These are phyloP conservation scores for Cryptosporidium muris DNA, from an alignment of 169 alveolate genomes.

Conservation along the genomic window DNA sequence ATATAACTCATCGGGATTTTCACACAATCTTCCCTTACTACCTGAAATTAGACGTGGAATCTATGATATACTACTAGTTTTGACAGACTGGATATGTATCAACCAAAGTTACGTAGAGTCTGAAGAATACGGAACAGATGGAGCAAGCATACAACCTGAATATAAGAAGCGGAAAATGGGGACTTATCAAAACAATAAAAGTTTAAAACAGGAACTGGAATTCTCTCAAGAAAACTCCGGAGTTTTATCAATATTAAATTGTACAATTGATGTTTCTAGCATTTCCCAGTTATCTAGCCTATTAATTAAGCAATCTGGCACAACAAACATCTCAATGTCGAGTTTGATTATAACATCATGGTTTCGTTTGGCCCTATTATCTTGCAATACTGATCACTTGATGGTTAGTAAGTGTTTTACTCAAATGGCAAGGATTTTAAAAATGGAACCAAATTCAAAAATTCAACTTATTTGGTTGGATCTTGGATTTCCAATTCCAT, in stretches of 20 bases:
- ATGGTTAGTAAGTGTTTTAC: conserved; percentile 37
- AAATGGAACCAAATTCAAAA: conserved; percentile 9
- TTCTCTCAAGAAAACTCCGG: background rate
- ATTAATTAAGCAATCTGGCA: conserved; percentile 1
- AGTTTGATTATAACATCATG: conserved; percentile 31
- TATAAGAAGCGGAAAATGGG: background rate
- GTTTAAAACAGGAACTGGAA: background rate
- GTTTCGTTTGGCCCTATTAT: conserved; percentile 56
- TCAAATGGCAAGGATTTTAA: conserved; percentile 9
- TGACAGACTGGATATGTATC: conserved; percentile 39
- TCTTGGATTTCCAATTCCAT: conserved; percentile 9
- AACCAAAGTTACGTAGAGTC: background rate
- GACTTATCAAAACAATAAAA: background rate
- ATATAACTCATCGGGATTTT: background rate
- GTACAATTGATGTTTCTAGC: conserved; percentile 42
- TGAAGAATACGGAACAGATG: background rate
- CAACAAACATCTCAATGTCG: conserved; percentile 4
- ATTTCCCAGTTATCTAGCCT: conserved; percentile 20
- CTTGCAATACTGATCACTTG: conserved; percentile 42
- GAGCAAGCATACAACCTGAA: background rate
- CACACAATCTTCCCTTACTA: conserved; percentile 28
- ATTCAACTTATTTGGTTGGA: conserved; percentile 48
- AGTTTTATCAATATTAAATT: background rate
- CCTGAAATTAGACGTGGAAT: conserved; percentile 64
- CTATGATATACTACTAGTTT: conserved; percentile 16